Evolutionary conservation across 1,284 basidiomycete species (phyloP).

Genomic region (Microbotryomycetes sp.): DNA sequence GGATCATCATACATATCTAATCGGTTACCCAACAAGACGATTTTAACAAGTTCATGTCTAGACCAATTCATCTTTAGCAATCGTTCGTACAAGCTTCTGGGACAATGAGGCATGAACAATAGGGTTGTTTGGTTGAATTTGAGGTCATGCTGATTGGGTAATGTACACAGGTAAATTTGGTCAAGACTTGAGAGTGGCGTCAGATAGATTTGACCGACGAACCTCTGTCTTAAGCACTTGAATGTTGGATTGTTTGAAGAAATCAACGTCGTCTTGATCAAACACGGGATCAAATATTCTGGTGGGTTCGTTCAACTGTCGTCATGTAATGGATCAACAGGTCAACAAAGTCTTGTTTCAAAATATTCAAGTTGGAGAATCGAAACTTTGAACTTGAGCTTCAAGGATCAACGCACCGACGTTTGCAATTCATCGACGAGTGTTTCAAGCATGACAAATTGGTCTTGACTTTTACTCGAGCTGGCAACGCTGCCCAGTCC

Average conservation of each 20-base stretch:
- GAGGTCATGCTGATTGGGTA: slow-evolving; percentile 18
- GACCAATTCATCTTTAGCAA: slow-evolving; percentile 29
- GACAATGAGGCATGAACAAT: slow-evolving; percentile 37
- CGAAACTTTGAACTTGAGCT: no score
- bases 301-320: background rate
- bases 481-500: slow-evolving; percentile 29
- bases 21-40: slow-evolving; percentile 32
- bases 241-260: slow-evolving; percentile 1
- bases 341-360: background rate
- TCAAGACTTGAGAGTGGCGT: background rate
- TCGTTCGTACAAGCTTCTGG: slow-evolving; percentile 31
- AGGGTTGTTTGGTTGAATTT: slow-evolving; percentile 19
- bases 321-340: background rate
- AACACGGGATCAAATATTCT: slow-evolving; percentile 31
- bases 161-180: background rate
- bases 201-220: background rate
- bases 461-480: slow-evolving; percentile 30
- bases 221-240: slow-evolving; percentile 3
- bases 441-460: slow-evolving; percentile 20
- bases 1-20: slow-evolving; percentile 35
- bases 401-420: slow-evolving; percentile 5
- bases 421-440: slow-evolving; percentile 16
- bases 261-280: slow-evolving; percentile 9
- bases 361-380: no score
- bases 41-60: background rate